Evolutionary conservation across 805 yeast genomes (phyloP), one percentile per base, ranked within the genome.

Genomic region (Suhomyces tanzawaensis): DNA sequence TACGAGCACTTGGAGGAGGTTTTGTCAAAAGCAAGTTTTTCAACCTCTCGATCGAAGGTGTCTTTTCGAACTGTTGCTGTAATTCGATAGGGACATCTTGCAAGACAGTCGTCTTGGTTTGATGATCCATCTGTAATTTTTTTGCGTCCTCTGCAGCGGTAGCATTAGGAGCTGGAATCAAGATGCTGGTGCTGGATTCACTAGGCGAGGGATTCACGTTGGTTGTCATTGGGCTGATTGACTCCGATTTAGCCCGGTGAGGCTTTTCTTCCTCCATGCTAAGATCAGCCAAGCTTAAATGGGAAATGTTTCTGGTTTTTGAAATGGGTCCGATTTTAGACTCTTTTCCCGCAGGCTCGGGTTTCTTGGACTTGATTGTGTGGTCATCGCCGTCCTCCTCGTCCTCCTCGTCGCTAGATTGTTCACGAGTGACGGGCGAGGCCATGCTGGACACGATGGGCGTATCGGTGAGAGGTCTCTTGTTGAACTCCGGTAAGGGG

Each of bases 401-500:
- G 15, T 47, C 49, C 5, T 61, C 69, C 13, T 57, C 64, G 28
- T 60, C 68, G 22, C 60, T 57, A 12, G 56, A 51, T 33, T 61
- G 61, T 14, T 48, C 51, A 25, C 58, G 37, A 5, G 62, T 51
- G 8, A 53, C 57, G 0, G 89, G 89, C 0, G 86, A 79, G 1
- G 76, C 63, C 52, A 72, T 64, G 3, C 70, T 66, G 21, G 84
- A 78, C 8, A 73, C 74, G 1, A 81, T 71, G 0, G 93, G 93
- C 0, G 93, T 84, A 52, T 84, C 93, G 29, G 82, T 80, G 37
- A 79, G 62, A 0, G 93, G 93, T 32, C 89, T 66, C 57, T 77
- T 80, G 53, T 82, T 79, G 60, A 84, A 84, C 39, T 67, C 79
- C 0, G 85, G 84, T 30, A 72, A 56, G 27, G 47, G 44, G 12